Percentiles rank a stretch among this genome's conserved stretches.
phyloP scores from a whole-genome alignment of 768 basidiomycete species.

The Phanerochaete carnosa region DNA sequence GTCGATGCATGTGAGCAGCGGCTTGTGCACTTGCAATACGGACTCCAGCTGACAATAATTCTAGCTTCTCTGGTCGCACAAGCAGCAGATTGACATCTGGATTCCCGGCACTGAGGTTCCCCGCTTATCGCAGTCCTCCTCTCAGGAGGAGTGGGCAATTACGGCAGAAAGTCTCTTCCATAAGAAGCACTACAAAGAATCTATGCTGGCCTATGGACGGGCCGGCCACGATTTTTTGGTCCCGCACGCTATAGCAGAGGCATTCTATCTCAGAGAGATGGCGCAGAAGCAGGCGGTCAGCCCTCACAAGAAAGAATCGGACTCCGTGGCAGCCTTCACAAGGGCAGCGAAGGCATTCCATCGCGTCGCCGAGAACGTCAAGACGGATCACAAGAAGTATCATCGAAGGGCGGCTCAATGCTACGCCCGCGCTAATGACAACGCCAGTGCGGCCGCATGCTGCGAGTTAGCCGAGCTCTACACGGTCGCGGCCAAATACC shows the following conservation, averaged over 20 bases:
- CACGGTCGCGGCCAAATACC: slow-evolving; percentile 40
- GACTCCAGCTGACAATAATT: neutral
- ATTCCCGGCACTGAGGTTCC: slow-evolving; percentile 47
- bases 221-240: slow-evolving; percentile 34
- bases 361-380: slow-evolving; percentile 5
- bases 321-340: neutral
- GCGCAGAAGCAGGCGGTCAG: slow-evolving; percentile 32
- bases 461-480: slow-evolving; percentile 42
- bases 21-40: neutral
- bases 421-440: slow-evolving; percentile 23
- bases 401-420: slow-evolving; percentile 16
- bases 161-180: slow-evolving; percentile 39
- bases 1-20: slow-evolving; percentile 49
- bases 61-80: slow-evolving; percentile 50
- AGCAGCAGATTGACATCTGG: slow-evolving; percentile 43
- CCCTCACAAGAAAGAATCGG: slow-evolving; percentile 26
- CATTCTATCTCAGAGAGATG: slow-evolving; percentile 51
- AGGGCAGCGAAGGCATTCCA: slow-evolving; percentile 1
- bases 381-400: neutral
- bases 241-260: slow-evolving; percentile 45
- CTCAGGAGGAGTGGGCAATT: slow-evolving; percentile 41
- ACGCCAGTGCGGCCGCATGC: slow-evolving; percentile 38
- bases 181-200: slow-evolving; percentile 46
- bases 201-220: slow-evolving; percentile 50
- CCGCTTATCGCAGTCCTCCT: slow-evolving; percentile 51